Conservation (phyloP, 495 filamentous ascomycete species). For the Friedmanniomyces endolithicus region DNA sequence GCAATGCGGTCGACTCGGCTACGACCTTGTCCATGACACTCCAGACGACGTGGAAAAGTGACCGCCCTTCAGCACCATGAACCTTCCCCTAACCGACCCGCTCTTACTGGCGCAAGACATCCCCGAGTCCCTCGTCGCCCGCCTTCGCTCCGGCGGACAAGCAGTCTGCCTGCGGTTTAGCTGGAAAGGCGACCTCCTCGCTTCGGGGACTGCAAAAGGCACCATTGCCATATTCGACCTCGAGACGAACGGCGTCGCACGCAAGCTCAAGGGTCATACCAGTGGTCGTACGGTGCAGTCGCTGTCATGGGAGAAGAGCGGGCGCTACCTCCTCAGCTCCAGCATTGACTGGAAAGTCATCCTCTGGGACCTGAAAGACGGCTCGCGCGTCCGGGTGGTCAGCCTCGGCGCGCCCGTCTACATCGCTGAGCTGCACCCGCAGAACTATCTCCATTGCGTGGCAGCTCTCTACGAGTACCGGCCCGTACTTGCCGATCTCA, state of each 20-base stretch:
- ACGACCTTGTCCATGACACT: too few species aligned
- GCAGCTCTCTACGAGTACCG: constrained; percentile 88
- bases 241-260: constrained; percentile 88
- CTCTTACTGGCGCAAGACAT: constrained; percentile 88
- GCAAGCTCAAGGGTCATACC: constrained; percentile 84
- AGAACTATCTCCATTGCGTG: constrained; percentile 70
- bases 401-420: constrained; percentile 87
- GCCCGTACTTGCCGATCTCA: constrained; percentile 74
- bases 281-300: constrained; percentile 20
- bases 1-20: too few species aligned
- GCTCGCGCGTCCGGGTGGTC: constrained; percentile 54
- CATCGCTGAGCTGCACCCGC: constrained; percentile 86
- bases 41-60: too few species aligned
- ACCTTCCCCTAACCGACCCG: constrained; percentile 66
- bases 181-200: constrained; percentile 82
- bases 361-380: constrained; percentile 81
- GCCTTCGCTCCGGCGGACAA: constrained; percentile 59
- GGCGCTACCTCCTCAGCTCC: constrained; percentile 85
- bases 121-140: constrained; percentile 75
- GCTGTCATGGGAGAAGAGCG: constrained; percentile 77
- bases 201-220: constrained; percentile 83
- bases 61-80: constrained; percentile 44
- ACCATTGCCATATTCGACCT: constrained; percentile 92
- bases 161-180: constrained; percentile 75
- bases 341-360: constrained; percentile 92